Conservation (phyloP, 2,329 filamentous ascomycete genomes). For the Beauveria asiatica region DNA sequence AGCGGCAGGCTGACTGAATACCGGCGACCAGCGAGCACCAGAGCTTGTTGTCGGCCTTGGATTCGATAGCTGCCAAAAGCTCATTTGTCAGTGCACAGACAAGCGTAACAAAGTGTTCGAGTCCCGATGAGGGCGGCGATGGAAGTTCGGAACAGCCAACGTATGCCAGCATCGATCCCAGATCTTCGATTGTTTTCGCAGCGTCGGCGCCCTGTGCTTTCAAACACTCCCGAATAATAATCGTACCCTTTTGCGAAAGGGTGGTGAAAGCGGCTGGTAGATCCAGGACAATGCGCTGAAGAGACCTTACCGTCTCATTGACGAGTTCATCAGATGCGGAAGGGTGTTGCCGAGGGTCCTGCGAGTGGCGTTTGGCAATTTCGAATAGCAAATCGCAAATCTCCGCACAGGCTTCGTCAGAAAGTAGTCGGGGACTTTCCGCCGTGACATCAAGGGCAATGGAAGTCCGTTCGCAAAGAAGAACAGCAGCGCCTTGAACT, state of each 20-base stretch:
- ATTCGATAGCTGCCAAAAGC: constrained; percentile 28
- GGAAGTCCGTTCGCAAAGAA: constrained; percentile 32
- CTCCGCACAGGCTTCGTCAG: constrained; percentile 26
- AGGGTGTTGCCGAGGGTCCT: constrained; percentile 14
- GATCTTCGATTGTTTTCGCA: constrained; percentile 23
- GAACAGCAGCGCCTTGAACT: constrained; percentile 36
- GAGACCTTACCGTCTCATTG: constrained; percentile 32
- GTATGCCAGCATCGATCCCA: constrained; percentile 38
- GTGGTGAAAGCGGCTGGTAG: constrained; percentile 28
- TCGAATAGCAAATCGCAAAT: constrained; percentile 29
- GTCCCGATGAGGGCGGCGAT: constrained; percentile 16
- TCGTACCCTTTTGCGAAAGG: constrained; percentile 23
- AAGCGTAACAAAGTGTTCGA: constrained; percentile 34
- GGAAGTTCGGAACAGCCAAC: constrained; percentile 39
- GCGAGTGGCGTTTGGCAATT: constrained; percentile 20
- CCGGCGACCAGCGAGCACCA: constrained; percentile 31
- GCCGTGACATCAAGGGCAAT: constrained; percentile 10
- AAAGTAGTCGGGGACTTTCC: constrained; percentile 23
- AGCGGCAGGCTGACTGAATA: constrained; percentile 26
- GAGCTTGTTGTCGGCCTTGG: constrained; percentile 22
- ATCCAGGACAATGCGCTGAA: constrained; percentile 30
- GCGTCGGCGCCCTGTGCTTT: constrained; percentile 15
- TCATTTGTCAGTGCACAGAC: constrained; percentile 26
- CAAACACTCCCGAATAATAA: constrained; percentile 20
- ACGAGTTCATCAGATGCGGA: constrained; percentile 27